phyloP scores from a whole-genome alignment of 768 basidiomycete genomes.

The Tulasnella sp. region DNA sequence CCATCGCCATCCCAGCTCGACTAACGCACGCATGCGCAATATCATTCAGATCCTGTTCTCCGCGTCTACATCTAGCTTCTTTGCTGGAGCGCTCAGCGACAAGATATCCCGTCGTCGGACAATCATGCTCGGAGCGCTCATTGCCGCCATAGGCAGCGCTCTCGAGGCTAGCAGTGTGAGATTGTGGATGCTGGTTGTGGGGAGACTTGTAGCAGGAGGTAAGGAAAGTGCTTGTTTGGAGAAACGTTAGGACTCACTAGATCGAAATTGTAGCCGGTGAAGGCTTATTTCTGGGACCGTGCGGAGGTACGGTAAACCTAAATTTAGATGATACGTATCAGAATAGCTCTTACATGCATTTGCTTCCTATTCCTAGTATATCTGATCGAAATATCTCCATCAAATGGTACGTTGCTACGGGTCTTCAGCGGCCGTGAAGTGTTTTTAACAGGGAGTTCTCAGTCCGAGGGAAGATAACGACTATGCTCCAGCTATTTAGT shows the following conservation, averaged over 20 bases:
- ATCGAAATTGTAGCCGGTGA: slow-evolving; percentile 25
- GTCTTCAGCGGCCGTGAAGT: background rate
- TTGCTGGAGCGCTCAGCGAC: slow-evolving; percentile 34
- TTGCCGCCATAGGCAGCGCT: slow-evolving; percentile 33
- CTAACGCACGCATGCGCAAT: background rate
- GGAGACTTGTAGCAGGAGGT: slow-evolving; percentile 34
- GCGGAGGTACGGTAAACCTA: background rate
- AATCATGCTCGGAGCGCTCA: slow-evolving; percentile 32
- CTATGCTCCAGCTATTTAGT: slow-evolving; percentile 32
- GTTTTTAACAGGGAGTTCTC: background rate
- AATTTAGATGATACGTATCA: slow-evolving; percentile 20
- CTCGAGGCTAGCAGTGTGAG: slow-evolving; percentile 27
- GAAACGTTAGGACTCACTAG: background rate
- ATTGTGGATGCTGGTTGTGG: slow-evolving; percentile 32
- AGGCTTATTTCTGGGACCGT: slow-evolving; percentile 34
- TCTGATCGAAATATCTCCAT: slow-evolving; percentile 18
- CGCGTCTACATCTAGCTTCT: slow-evolving; percentile 17
- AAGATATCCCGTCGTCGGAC: slow-evolving; percentile 36
- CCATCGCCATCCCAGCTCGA: background rate
- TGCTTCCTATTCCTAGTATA: slow-evolving; percentile 11
- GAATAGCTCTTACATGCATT: slow-evolving; percentile 13
- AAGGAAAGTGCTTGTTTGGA: background rate
- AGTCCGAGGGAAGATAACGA: slow-evolving; percentile 32
- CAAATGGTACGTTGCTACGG: slow-evolving; percentile 1
- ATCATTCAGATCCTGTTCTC: slow-evolving; percentile 17